Percentiles rank a stretch among this genome's conserved stretches.
phyloP scores from a whole-genome alignment of 176 grass and related monocot species.

The Triticum turgidum region DNA sequence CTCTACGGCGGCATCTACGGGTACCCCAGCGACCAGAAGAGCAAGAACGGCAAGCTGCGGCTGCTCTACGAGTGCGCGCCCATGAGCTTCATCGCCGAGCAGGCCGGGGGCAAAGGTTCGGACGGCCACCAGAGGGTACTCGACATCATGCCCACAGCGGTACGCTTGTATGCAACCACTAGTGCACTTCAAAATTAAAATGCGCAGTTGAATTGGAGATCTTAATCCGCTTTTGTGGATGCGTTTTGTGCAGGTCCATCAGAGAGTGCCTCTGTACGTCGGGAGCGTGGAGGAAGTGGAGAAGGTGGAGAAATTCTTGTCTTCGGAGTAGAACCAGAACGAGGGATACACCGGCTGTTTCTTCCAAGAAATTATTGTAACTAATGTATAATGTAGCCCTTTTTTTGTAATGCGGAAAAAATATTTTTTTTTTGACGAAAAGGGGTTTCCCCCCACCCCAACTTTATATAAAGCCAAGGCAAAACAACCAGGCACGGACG shows the following conservation, averaged over 20 bases:
- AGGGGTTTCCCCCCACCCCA: too few relatives aligned
- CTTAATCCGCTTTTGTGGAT: background rate
- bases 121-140: slow-evolving; percentile 89
- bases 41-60: slow-evolving; percentile 96
- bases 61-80: slow-evolving; percentile 98
- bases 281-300: slow-evolving; percentile 96
- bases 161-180: slow-evolving; percentile 13
- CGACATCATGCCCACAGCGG: slow-evolving; percentile 81
- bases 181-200: background rate
- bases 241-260: slow-evolving; percentile 62
- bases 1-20: slow-evolving; percentile 99
- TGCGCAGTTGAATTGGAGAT: background rate
- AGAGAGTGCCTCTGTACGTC: slow-evolving; percentile 94
- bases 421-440: background rate
- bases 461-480: too few relatives aligned
- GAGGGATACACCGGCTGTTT: background rate
- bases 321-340: slow-evolving; percentile 33
- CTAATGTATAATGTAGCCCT: slow-evolving; percentile 9
- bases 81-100: slow-evolving; percentile 99
- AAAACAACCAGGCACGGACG: too few relatives aligned
- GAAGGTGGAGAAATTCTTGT: slow-evolving; percentile 90
- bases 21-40: slow-evolving; percentile 88
- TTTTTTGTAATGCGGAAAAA: slow-evolving; percentile 6
- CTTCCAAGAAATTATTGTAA: background rate
- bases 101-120: slow-evolving; percentile 94